Evolutionary conservation across 2,329 filamentous ascomycete genomes (phyloP), one percentile per base, ranked within the genome.

Genomic region (Aspergillus pseudoterreus): DNA sequence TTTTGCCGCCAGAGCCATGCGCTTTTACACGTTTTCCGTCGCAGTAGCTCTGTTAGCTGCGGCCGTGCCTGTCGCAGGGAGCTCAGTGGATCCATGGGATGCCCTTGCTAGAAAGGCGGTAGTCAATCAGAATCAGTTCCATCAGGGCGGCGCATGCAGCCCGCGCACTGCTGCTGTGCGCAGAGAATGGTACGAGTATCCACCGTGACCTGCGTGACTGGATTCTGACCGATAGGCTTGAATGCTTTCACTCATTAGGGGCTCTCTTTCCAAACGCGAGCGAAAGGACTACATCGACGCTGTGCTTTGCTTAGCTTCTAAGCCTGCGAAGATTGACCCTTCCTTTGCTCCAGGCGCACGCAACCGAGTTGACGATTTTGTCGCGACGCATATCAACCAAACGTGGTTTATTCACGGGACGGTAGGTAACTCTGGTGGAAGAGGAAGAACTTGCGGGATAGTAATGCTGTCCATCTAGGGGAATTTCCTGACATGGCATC

Each of bases 301-400:
- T 2, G 71, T 77, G 45, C 64, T 74, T 38, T 80, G 78, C 49
- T 59, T 80, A 15, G 38, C 46, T 1, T 33, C 45, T 1, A 52
- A 52, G 8, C 36, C 43, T 6, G 15, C 49, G 5, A 46, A 47
- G 9, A 32, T 36, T 27, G 19, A 63, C 61, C 10, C 63, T 0
- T 56, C 61, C 0, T 62, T 68, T 11, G 73, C 70, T 0, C 65
- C 76, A 0, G 78, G 78, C 2, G 75, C 72, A 2, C 69, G 67
- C 51, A 73, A 68, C 54, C 77, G 50, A n/a, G 80, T 73, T 51
- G 79, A 82, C 57, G 79, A 82, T 52, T 81, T 75, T 41, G 68
- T 78, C 5, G 76, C 72, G 4, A 68, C 71, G 0, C 79, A 82
- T 53, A 72, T 82, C 51, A 74, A 78, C 48, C 70, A 75, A 54